These are phyloP conservation scores for Cryomyces antarcticus DNA, from an alignment of 495 filamentous ascomycete species.

Conservation along the genomic window DNA sequence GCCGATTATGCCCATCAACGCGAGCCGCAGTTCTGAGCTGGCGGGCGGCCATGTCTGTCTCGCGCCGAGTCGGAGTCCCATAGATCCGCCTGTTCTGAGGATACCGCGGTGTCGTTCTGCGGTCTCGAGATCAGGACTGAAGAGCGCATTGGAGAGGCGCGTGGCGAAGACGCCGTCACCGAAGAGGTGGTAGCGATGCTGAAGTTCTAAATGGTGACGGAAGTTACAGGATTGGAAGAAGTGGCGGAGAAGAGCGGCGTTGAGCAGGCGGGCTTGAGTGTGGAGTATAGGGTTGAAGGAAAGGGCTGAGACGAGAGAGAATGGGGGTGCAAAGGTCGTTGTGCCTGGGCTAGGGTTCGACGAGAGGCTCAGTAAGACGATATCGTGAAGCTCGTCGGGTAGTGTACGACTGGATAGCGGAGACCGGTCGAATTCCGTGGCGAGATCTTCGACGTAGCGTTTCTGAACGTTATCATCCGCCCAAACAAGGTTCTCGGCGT, in stretches of 20 bases:
- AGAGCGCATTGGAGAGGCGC: slow-evolving; percentile 62
- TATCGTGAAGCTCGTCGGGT: background rate
- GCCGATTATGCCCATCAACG: slow-evolving; percentile 66
- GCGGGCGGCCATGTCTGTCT: slow-evolving; percentile 79
- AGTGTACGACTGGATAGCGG: background rate
- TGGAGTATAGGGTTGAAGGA: slow-evolving; percentile 57
- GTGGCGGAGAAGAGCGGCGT: slow-evolving; percentile 54
- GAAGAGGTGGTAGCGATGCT: slow-evolving; percentile 63
- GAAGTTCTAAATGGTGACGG: slow-evolving; percentile 53
- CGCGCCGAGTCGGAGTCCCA: slow-evolving; percentile 61
- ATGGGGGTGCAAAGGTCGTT: slow-evolving; percentile 6
- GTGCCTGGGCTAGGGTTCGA: background rate
- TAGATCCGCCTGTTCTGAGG: slow-evolving; percentile 44
- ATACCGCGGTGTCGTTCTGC: slow-evolving; percentile 52
- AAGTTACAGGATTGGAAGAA: slow-evolving; percentile 59
- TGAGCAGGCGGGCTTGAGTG: slow-evolving; percentile 56
- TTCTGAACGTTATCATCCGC: background rate
- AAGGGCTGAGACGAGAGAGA: slow-evolving; percentile 36
- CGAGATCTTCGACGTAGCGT: background rate
- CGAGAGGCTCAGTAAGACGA: background rate
- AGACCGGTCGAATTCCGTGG: background rate
- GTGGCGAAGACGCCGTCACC: slow-evolving; percentile 68
- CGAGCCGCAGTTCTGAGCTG: slow-evolving; percentile 73
- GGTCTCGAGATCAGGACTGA: slow-evolving; percentile 63
- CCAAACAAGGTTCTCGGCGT: background rate